phyloP scores from a whole-genome alignment of 75 land plant genomes.

The Sequoia sempervirens region DNA sequence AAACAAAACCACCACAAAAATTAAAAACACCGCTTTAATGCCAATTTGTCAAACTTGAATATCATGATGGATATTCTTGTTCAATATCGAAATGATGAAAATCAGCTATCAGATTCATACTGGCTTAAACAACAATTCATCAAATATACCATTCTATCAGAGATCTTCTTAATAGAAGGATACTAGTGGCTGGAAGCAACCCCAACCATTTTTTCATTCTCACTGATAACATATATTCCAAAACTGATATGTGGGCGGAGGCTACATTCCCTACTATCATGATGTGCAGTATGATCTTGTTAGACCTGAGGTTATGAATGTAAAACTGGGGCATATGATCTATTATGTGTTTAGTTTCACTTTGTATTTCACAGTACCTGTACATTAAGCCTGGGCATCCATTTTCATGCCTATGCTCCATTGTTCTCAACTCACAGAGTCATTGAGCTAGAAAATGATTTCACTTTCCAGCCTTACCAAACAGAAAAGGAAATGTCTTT shows the following conservation, averaged over 20 bases:
- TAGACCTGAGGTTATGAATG: background rate
- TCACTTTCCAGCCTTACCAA: slow-evolving; percentile 10
- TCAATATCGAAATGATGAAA: too few relatives aligned
- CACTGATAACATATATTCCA: too few relatives aligned
- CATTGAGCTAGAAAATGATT: slow-evolving; percentile 62
- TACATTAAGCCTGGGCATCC: slow-evolving; percentile 5
- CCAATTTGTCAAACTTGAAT: too few relatives aligned
- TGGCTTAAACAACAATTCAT: slow-evolving; percentile 23
- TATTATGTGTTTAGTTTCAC: slow-evolving; percentile 39
- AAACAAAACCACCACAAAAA: too few relatives aligned
- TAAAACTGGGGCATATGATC: slow-evolving; percentile 3
- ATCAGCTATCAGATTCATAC: background rate
- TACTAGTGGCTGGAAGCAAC: slow-evolving; percentile 61
- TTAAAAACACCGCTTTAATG: too few relatives aligned
- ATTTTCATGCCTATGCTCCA: slow-evolving; percentile 30
- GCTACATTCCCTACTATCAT: slow-evolving; percentile 32
- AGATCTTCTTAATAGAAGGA: slow-evolving; percentile 34
- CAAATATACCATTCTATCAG: slow-evolving; percentile 62
- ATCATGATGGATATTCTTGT: too few relatives aligned
- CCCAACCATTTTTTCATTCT: slow-evolving; percentile 32
- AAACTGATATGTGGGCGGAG: slow-evolving; percentile 50
- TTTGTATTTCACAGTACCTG: slow-evolving; percentile 23
- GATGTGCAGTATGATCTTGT: background rate
- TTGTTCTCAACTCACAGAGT: slow-evolving; percentile 48
- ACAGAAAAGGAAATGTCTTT: background rate